A percentile compares a stretch with the other conserved stretches of the same genome.
Evolutionary conservation across 768 basidiomycete species (phyloP).

Genomic region (Boletus rubropictus): DNA sequence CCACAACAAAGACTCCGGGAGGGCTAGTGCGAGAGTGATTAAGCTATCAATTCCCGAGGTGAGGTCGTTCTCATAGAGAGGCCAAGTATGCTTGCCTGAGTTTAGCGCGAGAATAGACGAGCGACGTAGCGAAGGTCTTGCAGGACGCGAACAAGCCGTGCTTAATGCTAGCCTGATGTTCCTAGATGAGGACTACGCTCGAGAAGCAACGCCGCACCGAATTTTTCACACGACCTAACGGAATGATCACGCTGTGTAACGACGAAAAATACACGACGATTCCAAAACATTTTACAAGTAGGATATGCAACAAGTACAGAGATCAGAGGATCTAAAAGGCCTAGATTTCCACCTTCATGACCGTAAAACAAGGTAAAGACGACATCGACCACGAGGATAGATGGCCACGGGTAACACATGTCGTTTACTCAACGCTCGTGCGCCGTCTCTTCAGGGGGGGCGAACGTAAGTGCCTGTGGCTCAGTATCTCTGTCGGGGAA

Average conservation of each 20-base stretch:
- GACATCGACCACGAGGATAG: constrained; percentile 17
- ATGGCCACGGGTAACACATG: constrained; percentile 20
- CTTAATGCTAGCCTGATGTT: constrained; percentile 27
- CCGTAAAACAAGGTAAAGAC: constrained; percentile 9
- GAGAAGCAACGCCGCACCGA: constrained; percentile 14
- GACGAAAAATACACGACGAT: constrained; percentile 22
- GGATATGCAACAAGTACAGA: constrained; percentile 19
- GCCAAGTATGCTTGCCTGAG: constrained; percentile 4
- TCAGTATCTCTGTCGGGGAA: constrained; percentile 21
- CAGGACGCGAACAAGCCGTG: constrained; percentile 16
- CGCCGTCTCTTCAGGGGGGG: constrained; percentile 51
- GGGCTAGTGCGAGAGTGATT: constrained; percentile 13
- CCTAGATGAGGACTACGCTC: constrained; percentile 22
- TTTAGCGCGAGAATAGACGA: not conserved
- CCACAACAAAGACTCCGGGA: constrained; percentile 8
- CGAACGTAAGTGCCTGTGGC: constrained; percentile 21
- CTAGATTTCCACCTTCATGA: constrained; percentile 4
- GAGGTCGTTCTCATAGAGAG: constrained; percentile 4
- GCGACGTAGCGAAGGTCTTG: constrained; percentile 1
- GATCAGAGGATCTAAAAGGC: constrained; percentile 3
- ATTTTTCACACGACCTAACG: constrained; percentile 22
- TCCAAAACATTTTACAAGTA: constrained; percentile 33
- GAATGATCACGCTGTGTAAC: not conserved
- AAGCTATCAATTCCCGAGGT: constrained; percentile 11
- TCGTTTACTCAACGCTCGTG: constrained; percentile 25